Conservation (phyloP, 2,329 filamentous ascomycete genomes). For the Ophiocordyceps robertsii region DNA sequence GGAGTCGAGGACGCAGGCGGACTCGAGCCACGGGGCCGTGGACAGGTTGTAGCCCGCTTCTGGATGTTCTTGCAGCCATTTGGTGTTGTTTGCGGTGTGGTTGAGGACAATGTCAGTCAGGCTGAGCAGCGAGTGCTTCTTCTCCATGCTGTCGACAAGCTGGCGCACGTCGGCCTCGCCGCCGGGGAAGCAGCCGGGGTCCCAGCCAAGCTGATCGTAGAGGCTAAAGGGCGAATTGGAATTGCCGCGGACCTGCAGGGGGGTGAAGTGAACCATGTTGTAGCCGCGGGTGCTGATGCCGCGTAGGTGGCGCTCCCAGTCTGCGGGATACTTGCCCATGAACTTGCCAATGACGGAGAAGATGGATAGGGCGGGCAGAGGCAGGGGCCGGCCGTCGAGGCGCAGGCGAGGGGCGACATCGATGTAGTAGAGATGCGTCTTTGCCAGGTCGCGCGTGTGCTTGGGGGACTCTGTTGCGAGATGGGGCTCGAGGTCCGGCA, state of each 20-base stretch:
- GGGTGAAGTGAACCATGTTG: constrained; percentile 99
- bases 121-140: constrained; percentile 70
- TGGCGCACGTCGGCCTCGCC: constrained; percentile 71
- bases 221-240: constrained; percentile 98
- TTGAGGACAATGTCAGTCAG: constrained; percentile 97
- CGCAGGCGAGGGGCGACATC: constrained; percentile 76
- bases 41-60: constrained; percentile 90
- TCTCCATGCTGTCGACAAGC: constrained; percentile 70
- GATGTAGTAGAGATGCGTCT: constrained; percentile 76
- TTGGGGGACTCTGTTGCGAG: constrained; percentile 9
- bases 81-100: constrained; percentile 90
- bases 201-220: constrained; percentile 83
- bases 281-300: constrained; percentile 87
- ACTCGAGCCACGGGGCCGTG: constrained; percentile 68
- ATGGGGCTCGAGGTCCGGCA: constrained; percentile 48
- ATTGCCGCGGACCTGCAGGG: constrained; percentile 71
- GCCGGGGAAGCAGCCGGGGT: constrained; percentile 65
- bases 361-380: constrained; percentile 75
- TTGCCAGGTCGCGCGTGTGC: constrained; percentile 36
- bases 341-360: constrained; percentile 97
- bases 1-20: constrained; percentile 48
- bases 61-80: constrained; percentile 87
- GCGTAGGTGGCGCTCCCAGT: constrained; percentile 80
- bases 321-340: constrained; percentile 80
- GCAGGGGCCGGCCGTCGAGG: constrained; percentile 60